These are phyloP conservation scores for Prasinococcaceae sp. DNA, from an alignment of 139 green algal genomes.

Conservation along the genomic window DNA sequence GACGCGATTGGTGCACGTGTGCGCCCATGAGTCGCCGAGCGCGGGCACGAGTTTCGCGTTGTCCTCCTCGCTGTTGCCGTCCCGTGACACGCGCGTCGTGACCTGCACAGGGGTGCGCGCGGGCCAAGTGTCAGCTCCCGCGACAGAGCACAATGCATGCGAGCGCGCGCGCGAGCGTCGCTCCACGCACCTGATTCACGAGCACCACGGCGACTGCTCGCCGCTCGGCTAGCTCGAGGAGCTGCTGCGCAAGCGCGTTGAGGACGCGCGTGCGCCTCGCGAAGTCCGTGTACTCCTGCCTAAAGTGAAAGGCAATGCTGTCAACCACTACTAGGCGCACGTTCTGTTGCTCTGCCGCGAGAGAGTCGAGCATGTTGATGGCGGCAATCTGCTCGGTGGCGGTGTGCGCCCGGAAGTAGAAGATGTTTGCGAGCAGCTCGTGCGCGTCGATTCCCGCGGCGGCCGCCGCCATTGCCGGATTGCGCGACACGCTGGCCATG, in stretches of 20 bases:
- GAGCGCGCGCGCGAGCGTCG: neutral
- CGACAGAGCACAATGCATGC: neutral
- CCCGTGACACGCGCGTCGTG: neutral
- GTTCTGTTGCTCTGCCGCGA: constrained; percentile 36
- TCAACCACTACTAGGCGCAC: constrained; percentile 68
- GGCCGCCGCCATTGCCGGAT: neutral
- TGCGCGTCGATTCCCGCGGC: constrained; percentile 23
- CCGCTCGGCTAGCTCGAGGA: constrained; percentile 51
- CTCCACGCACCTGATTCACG: constrained; percentile 34
- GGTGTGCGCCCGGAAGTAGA: constrained; percentile 60
- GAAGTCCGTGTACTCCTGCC: constrained; percentile 69
- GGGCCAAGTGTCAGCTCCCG: neutral
- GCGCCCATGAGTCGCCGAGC: constrained; percentile 66
- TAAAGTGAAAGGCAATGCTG: constrained; percentile 76
- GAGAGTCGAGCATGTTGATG: constrained; percentile 35
- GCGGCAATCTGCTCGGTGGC: constrained; percentile 56
- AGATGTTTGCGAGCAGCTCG: constrained; percentile 45
- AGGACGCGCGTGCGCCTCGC: constrained; percentile 51
- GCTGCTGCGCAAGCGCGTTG: constrained; percentile 55
- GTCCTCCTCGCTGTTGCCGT: neutral
- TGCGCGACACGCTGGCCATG: neutral
- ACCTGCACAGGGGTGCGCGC: neutral
- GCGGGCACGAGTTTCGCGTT: constrained; percentile 40
- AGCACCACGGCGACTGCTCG: constrained; percentile 60
- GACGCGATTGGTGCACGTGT: constrained; percentile 59